phyloP scores from a whole-genome alignment of 1,284 basidiomycete genomes.

The Afroboletus lepidellus region DNA sequence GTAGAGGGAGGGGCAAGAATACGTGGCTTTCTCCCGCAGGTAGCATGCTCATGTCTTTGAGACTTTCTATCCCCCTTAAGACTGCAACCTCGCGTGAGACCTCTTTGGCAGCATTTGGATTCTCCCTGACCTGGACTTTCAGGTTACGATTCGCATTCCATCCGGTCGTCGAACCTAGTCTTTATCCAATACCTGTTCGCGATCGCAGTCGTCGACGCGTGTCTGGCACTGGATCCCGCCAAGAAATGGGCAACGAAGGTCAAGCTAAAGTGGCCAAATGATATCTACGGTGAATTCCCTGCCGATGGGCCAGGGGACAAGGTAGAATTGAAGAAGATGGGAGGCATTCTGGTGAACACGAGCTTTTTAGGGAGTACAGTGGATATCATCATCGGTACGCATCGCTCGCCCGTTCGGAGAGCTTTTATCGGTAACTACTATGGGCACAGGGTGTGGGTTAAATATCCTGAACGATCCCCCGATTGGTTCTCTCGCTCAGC shows the following conservation, averaged over 20 bases:
- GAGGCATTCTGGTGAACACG: slow-evolving; percentile 91
- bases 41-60: slow-evolving; percentile 85
- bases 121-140: not conserved
- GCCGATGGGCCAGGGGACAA: slow-evolving; percentile 42
- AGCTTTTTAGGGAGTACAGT: slow-evolving; percentile 74
- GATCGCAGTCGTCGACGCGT: slow-evolving; percentile 87
- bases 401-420: not conserved
- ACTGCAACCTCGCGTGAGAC: slow-evolving; percentile 9
- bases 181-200: slow-evolving; percentile 96
- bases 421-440: not conserved
- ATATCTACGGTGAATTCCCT: slow-evolving; percentile 77
- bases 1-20: slow-evolving; percentile 87
- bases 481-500: slow-evolving; percentile 77
- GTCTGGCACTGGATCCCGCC: slow-evolving; percentile 49
- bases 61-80: slow-evolving; percentile 59
- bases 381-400: slow-evolving; percentile 78
- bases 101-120: not conserved
- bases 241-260: slow-evolving; percentile 54
- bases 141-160: slow-evolving; percentile 9
- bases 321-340: slow-evolving; percentile 63
- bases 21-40: slow-evolving; percentile 92
- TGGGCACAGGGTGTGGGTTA: slow-evolving; percentile 75
- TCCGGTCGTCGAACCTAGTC: slow-evolving; percentile 74
- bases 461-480: slow-evolving; percentile 87
- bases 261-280: slow-evolving; percentile 97